Evolutionary conservation across 1,284 basidiomycete genomes (phyloP), one percentile per base, ranked within the genome.

Genomic region (Earliella scabrosa): DNA sequence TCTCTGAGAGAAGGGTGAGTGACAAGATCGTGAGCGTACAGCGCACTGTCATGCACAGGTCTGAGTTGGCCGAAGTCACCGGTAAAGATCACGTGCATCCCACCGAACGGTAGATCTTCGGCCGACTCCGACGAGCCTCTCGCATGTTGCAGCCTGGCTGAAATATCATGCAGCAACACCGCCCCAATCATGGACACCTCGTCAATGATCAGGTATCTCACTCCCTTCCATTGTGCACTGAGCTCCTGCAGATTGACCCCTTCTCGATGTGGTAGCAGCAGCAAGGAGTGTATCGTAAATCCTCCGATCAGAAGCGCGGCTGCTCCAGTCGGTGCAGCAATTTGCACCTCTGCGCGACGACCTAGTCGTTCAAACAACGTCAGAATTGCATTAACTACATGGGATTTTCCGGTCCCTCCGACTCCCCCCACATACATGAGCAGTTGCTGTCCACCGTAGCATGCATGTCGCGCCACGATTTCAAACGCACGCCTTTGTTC

Each of bases 371-470:
- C 32, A n/a, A 55, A 57, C 8, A 55, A 23, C 0, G 46, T 20
- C 1, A 36, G 27, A 16, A 64, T 44, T 1, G 63, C 53, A 2
- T 55, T 49, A 18, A 64, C 56, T 0, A 64, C 51, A 27, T 64
- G 53, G 4, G 52, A 54, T 34, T 64, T 64, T 1, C 63, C 63
- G 0, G 63, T 63, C 7, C 60, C 63, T 1, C 63, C 60, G 0
- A 64, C 54, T 10, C 27, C 5, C 2, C 38, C 11, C 4, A 50
- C 31, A 45, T 58, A n/a, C n/a, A n/a, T n/a, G n/a, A n/a, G n/a
- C n/a, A n/a, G n/a, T n/a, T n/a, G n/a, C n/a, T n/a, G n/a, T n/a
- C n/a, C n/a, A n/a, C n/a, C n/a, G n/a, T n/a, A n/a, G n/a, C n/a
- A n/a, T n/a, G n/a, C n/a, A n/a, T n/a, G 54, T 20, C 41, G 13